Conservation (phyloP, 306 rosid genomes). For the Trifolium pratense region DNA sequence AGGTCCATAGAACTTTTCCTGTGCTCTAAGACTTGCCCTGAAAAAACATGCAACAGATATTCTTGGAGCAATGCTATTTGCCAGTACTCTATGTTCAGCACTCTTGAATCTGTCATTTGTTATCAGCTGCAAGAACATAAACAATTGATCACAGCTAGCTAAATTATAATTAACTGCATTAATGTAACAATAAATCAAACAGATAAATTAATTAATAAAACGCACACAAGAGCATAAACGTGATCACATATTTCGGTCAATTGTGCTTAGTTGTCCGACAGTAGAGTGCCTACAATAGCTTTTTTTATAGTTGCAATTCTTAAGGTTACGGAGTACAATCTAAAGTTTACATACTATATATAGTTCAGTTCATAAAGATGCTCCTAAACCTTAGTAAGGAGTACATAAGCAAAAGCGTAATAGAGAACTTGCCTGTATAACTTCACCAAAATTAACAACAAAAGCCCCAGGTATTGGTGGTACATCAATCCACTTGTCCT, state of each 20-base stretch:
- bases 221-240: no score
- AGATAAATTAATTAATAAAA: no score
- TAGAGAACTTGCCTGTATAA: neutral
- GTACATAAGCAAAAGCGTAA: neutral
- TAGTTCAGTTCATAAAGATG: no score
- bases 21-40: constrained; percentile 6
- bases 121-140: constrained; percentile 44
- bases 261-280: no score
- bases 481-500: constrained; percentile 38
- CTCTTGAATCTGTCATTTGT: constrained; percentile 46
- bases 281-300: no score
- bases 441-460: neutral
- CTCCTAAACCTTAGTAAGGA: no score
- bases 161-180: neutral
- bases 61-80: constrained; percentile 39
- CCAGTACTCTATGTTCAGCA: constrained; percentile 40
- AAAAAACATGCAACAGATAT: constrained; percentile 41
- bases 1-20: constrained; percentile 32
- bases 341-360: no score
- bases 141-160: no score
- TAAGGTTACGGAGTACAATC: no score
- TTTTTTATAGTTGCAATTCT: no score
- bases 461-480: constrained; percentile 28
- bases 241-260: no score
- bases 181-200: neutral